These are phyloP conservation scores for Harrya chromipes DNA, from an alignment of 768 basidiomycete genomes.

Conservation along the genomic window DNA sequence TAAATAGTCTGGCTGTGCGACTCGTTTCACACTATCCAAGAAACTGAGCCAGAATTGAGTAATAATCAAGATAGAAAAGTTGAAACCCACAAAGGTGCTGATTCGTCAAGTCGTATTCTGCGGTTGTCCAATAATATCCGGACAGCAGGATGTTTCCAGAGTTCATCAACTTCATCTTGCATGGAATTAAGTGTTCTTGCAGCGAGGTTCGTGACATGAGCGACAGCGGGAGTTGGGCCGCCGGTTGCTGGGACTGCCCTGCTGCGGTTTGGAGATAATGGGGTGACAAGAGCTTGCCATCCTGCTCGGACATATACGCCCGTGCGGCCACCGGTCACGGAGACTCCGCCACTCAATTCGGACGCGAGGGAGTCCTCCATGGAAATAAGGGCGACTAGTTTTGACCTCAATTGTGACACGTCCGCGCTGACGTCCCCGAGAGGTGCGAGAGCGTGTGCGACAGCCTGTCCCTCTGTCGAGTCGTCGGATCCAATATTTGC, in stretches of 20 bases:
- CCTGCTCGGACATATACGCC: conserved; percentile 69
- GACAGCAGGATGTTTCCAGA: conserved; percentile 73
- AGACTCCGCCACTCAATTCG: conserved; percentile 64
- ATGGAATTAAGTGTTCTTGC: conserved; percentile 51
- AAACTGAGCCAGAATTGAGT: conserved; percentile 46
- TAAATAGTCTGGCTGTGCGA: conserved; percentile 65
- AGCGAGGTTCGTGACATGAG: conserved; percentile 49
- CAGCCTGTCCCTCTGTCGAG: conserved; percentile 31
- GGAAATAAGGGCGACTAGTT: conserved; percentile 60
- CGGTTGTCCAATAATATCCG: conserved; percentile 52
- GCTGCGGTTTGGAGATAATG: conserved; percentile 38
- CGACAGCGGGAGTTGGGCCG: conserved; percentile 29
- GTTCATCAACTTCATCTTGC: conserved; percentile 51
- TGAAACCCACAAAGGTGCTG: conserved; percentile 63
- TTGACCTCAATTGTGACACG: conserved; percentile 49
- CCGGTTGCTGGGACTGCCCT: conserved; percentile 38
- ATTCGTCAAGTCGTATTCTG: conserved; percentile 70
- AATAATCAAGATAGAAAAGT: neutral
- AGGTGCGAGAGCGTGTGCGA: conserved; percentile 29
- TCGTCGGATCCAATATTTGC: conserved; percentile 28
- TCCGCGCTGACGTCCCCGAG: conserved; percentile 40
- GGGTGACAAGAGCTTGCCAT: conserved; percentile 62
- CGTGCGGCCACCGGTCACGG: conserved; percentile 54
- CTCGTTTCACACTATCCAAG: conserved; percentile 59
- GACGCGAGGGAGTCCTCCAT: conserved; percentile 66